phyloP scores from a whole-genome alignment of 2,329 filamentous ascomycete species.

The Exophiala alcalophila region DNA sequence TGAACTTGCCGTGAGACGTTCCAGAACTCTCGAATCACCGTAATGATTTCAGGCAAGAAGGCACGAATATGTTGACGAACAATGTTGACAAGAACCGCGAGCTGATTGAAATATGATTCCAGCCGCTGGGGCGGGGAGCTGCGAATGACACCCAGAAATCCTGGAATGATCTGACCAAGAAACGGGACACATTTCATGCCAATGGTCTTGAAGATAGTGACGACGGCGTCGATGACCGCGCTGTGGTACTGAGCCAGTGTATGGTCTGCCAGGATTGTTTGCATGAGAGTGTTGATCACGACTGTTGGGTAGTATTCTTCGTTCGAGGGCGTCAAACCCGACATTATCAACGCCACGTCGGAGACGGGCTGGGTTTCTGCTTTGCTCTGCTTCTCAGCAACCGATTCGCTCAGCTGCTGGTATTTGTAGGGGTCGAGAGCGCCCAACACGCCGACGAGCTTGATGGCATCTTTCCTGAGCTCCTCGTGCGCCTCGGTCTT shows the following conservation, averaged over 20 bases:
- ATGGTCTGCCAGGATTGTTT: constrained; percentile 79
- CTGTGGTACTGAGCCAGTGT: constrained; percentile 90
- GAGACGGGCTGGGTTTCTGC: constrained; percentile 69
- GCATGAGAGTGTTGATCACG: constrained; percentile 90
- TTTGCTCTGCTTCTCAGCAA: constrained; percentile 73
- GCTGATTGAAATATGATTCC: constrained; percentile 96
- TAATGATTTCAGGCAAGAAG: constrained; percentile 81
- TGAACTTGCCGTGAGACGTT: constrained; percentile 75
- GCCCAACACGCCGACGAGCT: constrained; percentile 90
- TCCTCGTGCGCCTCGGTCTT: constrained; percentile 85
- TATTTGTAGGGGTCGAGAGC: constrained; percentile 95
- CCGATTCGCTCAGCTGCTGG: constrained; percentile 74
- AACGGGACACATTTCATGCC: constrained; percentile 96
- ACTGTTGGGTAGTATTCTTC: constrained; percentile 99
- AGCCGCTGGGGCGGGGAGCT: constrained; percentile 73
- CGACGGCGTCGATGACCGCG: constrained; percentile 92
- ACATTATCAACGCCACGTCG: constrained; percentile 97
- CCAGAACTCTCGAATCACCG: constrained; percentile 88
- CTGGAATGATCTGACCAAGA: constrained; percentile 88
- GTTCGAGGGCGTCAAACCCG: constrained; percentile 88
- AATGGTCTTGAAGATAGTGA: constrained; percentile 96
- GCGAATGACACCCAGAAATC: constrained; percentile 84
- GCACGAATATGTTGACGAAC: constrained; percentile 95
- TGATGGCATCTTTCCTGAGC: constrained; percentile 89
- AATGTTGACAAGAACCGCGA: constrained; percentile 88